Percentiles rank a stretch among this genome's conserved stretches.
phyloP scores from a whole-genome alignment of 2,329 filamentous ascomycete species.

The Mycosphaerella sp. region DNA sequence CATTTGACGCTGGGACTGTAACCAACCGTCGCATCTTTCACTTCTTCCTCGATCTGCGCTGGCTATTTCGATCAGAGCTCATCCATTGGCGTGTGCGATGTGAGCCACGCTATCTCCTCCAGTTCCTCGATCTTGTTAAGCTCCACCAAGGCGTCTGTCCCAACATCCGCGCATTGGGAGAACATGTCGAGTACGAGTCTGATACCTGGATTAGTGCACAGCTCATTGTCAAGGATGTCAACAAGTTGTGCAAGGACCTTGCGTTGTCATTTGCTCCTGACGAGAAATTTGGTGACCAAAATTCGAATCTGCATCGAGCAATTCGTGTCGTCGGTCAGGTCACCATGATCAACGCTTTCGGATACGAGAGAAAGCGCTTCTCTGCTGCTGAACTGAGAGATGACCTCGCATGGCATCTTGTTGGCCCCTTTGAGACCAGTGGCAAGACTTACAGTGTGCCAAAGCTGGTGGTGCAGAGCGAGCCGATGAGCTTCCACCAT shows the following conservation, averaged over 20 bases:
- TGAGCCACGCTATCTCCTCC: slow-evolving; percentile 81
- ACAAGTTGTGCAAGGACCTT: slow-evolving; percentile 81
- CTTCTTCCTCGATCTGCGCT: slow-evolving; percentile 92
- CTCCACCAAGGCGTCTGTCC: slow-evolving; percentile 96
- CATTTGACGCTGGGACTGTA: slow-evolving; percentile 89
- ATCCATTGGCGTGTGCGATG: slow-evolving; percentile 78
- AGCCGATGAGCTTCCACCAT: slow-evolving; percentile 95
- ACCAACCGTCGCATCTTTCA: slow-evolving; percentile 95
- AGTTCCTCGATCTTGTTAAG: slow-evolving; percentile 93
- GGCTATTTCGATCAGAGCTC: slow-evolving; percentile 79
- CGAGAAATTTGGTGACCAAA: slow-evolving; percentile 43
- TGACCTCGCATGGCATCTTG: slow-evolving; percentile 71
- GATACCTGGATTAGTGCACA: slow-evolving; percentile 98
- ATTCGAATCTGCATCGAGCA: slow-evolving; percentile 61
- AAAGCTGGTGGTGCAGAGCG: slow-evolving; percentile 79
- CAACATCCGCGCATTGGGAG: slow-evolving; percentile 82
- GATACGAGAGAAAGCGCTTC: slow-evolving; percentile 81
- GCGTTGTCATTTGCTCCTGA: slow-evolving; percentile 73
- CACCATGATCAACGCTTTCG: slow-evolving; percentile 82
- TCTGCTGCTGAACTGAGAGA: slow-evolving; percentile 81
- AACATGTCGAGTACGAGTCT: slow-evolving; percentile 97
- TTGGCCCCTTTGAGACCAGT: slow-evolving; percentile 69
- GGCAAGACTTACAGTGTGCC: slow-evolving; percentile 57
- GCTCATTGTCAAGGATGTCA: slow-evolving; percentile 89
- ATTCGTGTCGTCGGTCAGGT: slow-evolving; percentile 71